Evolutionary conservation across 495 filamentous ascomycete genomes (phyloP), one percentile per base, ranked within the genome.

Genomic region (Aspergillus coremiiformis): DNA sequence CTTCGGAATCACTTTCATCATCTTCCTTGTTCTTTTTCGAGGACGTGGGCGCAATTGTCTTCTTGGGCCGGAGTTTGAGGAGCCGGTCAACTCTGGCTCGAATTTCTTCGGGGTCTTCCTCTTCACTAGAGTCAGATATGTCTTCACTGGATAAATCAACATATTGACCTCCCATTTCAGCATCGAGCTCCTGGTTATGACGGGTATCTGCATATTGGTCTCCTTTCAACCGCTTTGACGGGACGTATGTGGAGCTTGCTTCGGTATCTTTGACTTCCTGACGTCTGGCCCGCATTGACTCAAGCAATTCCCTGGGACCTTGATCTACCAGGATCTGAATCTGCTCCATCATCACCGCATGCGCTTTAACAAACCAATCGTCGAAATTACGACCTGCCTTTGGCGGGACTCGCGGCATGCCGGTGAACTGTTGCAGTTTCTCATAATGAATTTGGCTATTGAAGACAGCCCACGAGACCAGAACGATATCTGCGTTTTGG

Each of bases 401-500:
- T 1, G 53, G 37, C 8, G 74, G 72, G 24, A 63, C 61, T 21
- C 62, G 54, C n/a, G 76, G 69, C 29, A 74, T 65, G 11, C 76
- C 79, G 1, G 79, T 73, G 50, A 85, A 78, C 10, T 63, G 51
- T 20, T 79, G 70, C 39, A 85, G 56, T 10, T 59, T 63, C n/a
- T 62, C 44, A 15, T 78, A 70, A 53, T 87, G 87, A 2, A 33
- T 35, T 0, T 66, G 57, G 12, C 59, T 65, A 14, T 63, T 68
- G 19, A 85, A 68, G 1, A 85, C 15, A 0, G 53, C 52, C 65
- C 66, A 78, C 41, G 71, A 70, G 29, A 82, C 60, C 32, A 89
- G 68, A 48, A 88, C 74, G 32, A 87, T 73, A 32, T 78, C 69
- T 0, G 81, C 78, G 0, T 64, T n/a, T 41, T 67, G 53, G 15